These are phyloP conservation scores for Sclerotinia minor DNA, from an alignment of 2,329 filamentous ascomycete genomes.

Conservation along the genomic window DNA sequence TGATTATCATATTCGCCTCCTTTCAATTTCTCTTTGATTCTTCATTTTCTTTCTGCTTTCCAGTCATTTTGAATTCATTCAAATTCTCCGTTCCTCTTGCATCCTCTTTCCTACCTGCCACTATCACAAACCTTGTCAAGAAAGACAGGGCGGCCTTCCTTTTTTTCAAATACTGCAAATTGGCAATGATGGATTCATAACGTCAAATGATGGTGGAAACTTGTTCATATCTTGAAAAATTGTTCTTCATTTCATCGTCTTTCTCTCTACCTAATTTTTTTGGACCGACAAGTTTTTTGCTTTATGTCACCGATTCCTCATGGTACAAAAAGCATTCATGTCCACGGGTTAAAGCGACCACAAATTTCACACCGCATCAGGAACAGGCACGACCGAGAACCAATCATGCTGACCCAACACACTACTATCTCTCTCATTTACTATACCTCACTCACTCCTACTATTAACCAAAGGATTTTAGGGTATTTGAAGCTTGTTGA, in stretches of 20 bases:
- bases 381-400: conserved; percentile 12
- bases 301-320: not conserved
- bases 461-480: conserved; percentile 6
- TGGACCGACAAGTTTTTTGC: not conserved
- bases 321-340: not conserved
- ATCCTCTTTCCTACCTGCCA: conserved; percentile 3
- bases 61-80: conserved; percentile 10
- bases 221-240: not conserved
- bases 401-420: conserved; percentile 22
- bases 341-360: conserved; percentile 17
- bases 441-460: conserved; percentile 10
- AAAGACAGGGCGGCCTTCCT: conserved; percentile 13
- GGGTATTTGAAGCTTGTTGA: not conserved
- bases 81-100: not conserved
- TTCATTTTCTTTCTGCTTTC: conserved; percentile 22
- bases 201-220: not conserved
- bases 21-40: conserved; percentile 7
- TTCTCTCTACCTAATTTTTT: not conserved
- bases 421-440: conserved; percentile 5
- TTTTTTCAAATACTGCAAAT: not conserved
- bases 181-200: not conserved
- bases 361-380: conserved; percentile 18
- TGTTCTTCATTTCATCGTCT: not conserved
- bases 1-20: not conserved
- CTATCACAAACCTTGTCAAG: conserved; percentile 10